These are phyloP conservation scores for Talaromyces sp. DNA, from an alignment of 2,329 filamentous ascomycete species.

Conservation along the genomic window DNA sequence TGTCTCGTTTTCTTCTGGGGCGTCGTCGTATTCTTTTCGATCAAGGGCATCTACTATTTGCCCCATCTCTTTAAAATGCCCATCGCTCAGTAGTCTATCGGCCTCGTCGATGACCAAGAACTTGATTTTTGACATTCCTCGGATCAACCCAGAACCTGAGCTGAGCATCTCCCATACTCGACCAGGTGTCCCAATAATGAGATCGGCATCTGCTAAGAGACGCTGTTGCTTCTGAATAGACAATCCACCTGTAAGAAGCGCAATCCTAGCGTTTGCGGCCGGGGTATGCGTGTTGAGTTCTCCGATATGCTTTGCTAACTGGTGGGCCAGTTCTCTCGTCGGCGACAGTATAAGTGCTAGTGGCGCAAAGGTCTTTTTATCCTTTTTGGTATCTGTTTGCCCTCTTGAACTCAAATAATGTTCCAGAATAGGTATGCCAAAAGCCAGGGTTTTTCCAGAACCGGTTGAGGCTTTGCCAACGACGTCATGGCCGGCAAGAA, in stretches of 20 bases:
- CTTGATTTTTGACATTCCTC: conserved; percentile 64
- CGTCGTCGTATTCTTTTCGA: conserved; percentile 46
- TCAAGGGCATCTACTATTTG: conserved; percentile 82
- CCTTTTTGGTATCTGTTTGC: conserved; percentile 20
- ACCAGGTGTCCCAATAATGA: conserved; percentile 89
- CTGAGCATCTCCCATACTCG: conserved; percentile 92
- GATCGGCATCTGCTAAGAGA: conserved; percentile 75
- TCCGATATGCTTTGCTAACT: conserved; percentile 77
- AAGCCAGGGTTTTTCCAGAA: conserved; percentile 93
- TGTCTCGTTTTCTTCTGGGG: conserved; percentile 34
- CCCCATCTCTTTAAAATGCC: conserved; percentile 90
- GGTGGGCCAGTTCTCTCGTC: conserved; percentile 88
- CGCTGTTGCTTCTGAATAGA: conserved; percentile 94
- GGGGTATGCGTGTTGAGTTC: conserved; percentile 64
- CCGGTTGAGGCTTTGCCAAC: conserved; percentile 95
- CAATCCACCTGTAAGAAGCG: conserved; percentile 83
- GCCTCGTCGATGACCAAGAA: conserved; percentile 94
- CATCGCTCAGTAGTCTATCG: conserved; percentile 83
- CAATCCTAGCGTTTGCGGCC: conserved; percentile 59
- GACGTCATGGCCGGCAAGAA: conserved; percentile 79
- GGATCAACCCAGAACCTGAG: conserved; percentile 63
- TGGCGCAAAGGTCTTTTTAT: conserved; percentile 45
- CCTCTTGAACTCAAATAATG: conserved; percentile 58
- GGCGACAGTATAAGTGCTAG: conserved; percentile 81
- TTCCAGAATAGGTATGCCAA: conserved; percentile 89